A percentile compares a stretch with the other conserved stretches of the same genome.
Evolutionary conservation across 768 basidiomycete genomes (phyloP).

Genomic region (Boletus pseudo-olivaceus): DNA sequence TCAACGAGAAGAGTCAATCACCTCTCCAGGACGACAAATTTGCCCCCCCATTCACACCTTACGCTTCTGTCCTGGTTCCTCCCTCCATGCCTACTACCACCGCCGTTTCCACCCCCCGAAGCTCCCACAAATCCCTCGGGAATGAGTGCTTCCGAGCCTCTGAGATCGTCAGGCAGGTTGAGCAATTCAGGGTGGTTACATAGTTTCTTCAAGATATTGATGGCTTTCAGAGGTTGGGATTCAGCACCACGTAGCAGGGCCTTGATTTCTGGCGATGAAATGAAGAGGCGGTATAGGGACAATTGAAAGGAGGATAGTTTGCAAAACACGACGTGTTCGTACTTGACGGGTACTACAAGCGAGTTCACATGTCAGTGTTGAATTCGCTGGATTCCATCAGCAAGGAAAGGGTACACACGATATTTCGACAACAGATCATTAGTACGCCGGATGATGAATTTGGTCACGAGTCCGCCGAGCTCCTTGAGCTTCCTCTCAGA

Average conservation of each 20-base stretch:
- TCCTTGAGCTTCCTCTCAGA: conserved; percentile 91
- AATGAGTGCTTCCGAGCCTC: conserved; percentile 75
- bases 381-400: not conserved
- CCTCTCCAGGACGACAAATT: conserved; percentile 93
- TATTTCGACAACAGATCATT: conserved; percentile 96
- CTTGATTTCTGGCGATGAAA: conserved; percentile 89
- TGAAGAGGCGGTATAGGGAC: conserved; percentile 83
- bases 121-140: conserved; percentile 78
- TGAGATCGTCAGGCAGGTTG: conserved; percentile 78
- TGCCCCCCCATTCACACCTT: conserved; percentile 83
- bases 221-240: conserved; percentile 94
- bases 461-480: conserved; percentile 79
- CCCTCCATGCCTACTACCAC: conserved; percentile 39
- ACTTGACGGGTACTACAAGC: conserved; percentile 89
- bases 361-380: conserved; percentile 7
- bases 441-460: conserved; percentile 92
- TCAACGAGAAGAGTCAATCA: conserved; percentile 27
- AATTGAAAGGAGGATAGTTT: conserved; percentile 79
- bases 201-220: conserved; percentile 90
- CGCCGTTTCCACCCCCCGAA: conserved; percentile 3
- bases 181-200: conserved; percentile 95
- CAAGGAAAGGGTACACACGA: conserved; percentile 46
- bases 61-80: conserved; percentile 43
- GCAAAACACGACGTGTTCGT: conserved; percentile 97
- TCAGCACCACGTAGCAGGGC: conserved; percentile 81